Conservation (phyloP, 2,329 filamentous ascomycete species). For the Sporothrix sp. region DNA sequence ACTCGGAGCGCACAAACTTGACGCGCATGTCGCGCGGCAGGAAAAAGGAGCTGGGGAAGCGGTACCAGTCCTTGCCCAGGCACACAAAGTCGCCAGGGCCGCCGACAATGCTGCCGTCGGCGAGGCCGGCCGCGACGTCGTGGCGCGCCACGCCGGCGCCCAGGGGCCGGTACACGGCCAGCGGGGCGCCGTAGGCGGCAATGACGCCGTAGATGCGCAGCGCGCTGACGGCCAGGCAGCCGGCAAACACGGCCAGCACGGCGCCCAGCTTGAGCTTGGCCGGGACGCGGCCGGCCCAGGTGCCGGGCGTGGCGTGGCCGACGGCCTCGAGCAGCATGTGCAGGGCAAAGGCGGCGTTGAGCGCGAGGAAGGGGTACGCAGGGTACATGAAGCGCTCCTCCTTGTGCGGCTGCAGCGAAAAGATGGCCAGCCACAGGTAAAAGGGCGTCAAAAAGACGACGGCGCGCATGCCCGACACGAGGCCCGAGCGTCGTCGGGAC, state of each 20-base stretch:
- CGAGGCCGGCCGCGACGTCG: not conserved
- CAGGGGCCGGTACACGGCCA: slow-evolving; percentile 60
- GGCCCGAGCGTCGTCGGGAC: slow-evolving; percentile 50
- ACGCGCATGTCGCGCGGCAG: slow-evolving; percentile 72
- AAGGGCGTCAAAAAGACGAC: slow-evolving; percentile 75
- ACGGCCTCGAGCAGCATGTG: slow-evolving; percentile 71
- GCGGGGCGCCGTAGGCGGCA: slow-evolving; percentile 73
- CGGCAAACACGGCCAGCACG: slow-evolving; percentile 26
- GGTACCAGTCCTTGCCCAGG: slow-evolving; percentile 96
- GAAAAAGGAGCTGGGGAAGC: slow-evolving; percentile 89
- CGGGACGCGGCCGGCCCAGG: slow-evolving; percentile 61
- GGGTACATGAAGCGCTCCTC: slow-evolving; percentile 99
- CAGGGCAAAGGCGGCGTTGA: slow-evolving; percentile 78
- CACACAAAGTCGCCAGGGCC: slow-evolving; percentile 63
- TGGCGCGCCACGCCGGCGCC: slow-evolving; percentile 34
- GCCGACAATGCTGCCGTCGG: slow-evolving; percentile 37
- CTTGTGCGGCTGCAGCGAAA: slow-evolving; percentile 89
- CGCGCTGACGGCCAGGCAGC: slow-evolving; percentile 40
- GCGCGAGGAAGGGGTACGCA: slow-evolving; percentile 76
- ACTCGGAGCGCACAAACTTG: slow-evolving; percentile 87
- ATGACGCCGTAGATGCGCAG: slow-evolving; percentile 68
- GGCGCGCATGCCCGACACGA: slow-evolving; percentile 62
- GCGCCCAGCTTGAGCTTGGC: slow-evolving; percentile 63
- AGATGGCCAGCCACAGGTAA: slow-evolving; percentile 89
- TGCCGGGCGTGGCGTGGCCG: slow-evolving; percentile 58